Evolutionary conservation across 306 rosid genomes (phyloP).

Genomic region (Notholithocarpus densiflorus): DNA sequence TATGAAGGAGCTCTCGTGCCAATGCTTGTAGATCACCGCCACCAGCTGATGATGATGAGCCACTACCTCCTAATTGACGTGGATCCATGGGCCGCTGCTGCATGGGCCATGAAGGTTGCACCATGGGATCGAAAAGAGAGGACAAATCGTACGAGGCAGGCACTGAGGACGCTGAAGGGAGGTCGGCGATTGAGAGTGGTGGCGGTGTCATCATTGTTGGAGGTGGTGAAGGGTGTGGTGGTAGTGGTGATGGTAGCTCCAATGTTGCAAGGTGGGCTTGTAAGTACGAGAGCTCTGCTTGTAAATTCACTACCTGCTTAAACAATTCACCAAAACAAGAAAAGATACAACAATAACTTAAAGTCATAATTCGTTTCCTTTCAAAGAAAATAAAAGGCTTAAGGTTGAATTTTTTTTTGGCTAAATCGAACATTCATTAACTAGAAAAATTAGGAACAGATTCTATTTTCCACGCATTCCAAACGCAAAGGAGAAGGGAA

Average conservation of each 20-base stretch:
- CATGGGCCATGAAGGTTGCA: conserved; percentile 61
- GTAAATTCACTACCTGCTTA: conserved; percentile 68
- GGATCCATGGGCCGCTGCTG: conserved; percentile 55
- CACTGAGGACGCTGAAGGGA: conserved; percentile 40
- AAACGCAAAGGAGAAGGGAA: too few relatives aligned
- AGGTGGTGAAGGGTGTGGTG: conserved; percentile 39
- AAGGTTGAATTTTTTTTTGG: too few relatives aligned
- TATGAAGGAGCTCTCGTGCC: conserved; percentile 64
- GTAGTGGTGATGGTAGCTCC: conserved; percentile 69
- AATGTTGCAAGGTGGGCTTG: conserved; percentile 77
- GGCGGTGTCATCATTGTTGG: conserved; percentile 34
- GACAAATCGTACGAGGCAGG: conserved; percentile 67
- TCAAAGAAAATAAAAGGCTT: too few relatives aligned
- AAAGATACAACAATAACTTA: background rate
- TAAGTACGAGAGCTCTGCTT: conserved; percentile 81
- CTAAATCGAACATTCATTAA: too few relatives aligned
- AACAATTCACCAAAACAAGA: background rate
- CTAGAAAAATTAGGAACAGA: too few relatives aligned
- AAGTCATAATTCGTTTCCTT: too few relatives aligned
- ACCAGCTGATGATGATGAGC: conserved; percentile 3
- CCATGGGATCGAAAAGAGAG: conserved; percentile 77
- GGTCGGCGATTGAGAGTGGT: conserved; percentile 47
- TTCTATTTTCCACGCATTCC: too few relatives aligned
- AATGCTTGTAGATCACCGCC: conserved; percentile 67
- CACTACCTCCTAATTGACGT: conserved; percentile 39